These are phyloP conservation scores for Populus pruinosa DNA, from an alignment of 345 rosid species.

Conservation along the genomic window DNA sequence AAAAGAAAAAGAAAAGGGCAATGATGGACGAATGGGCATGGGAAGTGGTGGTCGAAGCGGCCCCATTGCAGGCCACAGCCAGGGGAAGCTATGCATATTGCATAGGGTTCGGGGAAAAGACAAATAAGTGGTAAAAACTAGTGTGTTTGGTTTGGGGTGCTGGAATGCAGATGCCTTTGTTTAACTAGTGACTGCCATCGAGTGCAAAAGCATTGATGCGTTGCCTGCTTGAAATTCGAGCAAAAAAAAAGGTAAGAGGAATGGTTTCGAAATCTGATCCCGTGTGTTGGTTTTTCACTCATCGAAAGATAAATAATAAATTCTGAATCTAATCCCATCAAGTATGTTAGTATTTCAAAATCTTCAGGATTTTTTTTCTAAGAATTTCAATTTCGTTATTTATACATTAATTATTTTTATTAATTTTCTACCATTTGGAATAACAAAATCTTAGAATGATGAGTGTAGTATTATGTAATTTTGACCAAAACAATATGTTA, in stretches of 20 bases:
- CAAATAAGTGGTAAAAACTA: neutral
- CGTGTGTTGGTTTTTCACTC: neutral
- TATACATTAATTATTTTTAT: too few relatives aligned
- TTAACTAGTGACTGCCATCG: neutral
- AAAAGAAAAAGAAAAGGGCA: neutral
- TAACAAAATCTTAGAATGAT: too few relatives aligned
- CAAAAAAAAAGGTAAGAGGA: too few relatives aligned
- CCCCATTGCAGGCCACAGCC: neutral
- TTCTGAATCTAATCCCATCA: too few relatives aligned
- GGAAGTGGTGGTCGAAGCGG: constrained; percentile 8
- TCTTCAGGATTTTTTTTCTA: too few relatives aligned
- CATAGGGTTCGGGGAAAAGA: neutral
- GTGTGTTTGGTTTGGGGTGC: neutral
- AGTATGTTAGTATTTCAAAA: too few relatives aligned
- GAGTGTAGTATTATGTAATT: too few relatives aligned
- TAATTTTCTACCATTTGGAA: too few relatives aligned
- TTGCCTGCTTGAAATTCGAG: neutral
- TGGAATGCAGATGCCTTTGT: neutral
- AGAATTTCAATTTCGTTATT: too few relatives aligned
- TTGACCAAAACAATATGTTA: too few relatives aligned
- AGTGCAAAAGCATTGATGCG: neutral
- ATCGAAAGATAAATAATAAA: too few relatives aligned
- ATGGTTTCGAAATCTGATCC: neutral
- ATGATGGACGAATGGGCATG: neutral
- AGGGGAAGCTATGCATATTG: neutral